A percentile compares a stretch with the other conserved stretches of the same genome.
These are phyloP conservation scores for Yarrowia sp. DNA, from an alignment of 805 yeast genomes.

Conservation along the genomic window DNA sequence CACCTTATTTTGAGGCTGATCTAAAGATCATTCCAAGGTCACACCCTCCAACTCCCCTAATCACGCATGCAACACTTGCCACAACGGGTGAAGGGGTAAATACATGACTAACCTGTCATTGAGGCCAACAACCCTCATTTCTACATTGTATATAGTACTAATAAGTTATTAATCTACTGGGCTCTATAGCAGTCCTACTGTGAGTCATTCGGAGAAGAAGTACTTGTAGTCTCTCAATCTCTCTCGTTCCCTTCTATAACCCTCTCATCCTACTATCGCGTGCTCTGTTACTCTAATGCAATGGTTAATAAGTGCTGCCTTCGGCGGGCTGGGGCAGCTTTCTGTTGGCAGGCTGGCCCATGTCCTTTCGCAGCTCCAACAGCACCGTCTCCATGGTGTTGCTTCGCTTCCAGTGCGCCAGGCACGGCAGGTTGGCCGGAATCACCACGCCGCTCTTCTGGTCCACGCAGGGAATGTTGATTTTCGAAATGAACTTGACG, in stretches of 20 bases:
- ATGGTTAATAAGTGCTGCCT: conserved; percentile 65
- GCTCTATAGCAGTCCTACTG: too few relatives aligned
- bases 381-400: conserved; percentile 93
- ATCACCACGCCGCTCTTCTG: conserved; percentile 61
- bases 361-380: conserved; percentile 83
- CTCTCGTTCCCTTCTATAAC: too few relatives aligned
- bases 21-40: too few relatives aligned
- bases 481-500: conserved; percentile 79
- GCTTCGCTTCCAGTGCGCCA: conserved; percentile 86
- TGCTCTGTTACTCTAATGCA: conserved; percentile 34
- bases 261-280: not conserved
- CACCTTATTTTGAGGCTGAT: too few relatives aligned
- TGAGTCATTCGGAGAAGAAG: too few relatives aligned
- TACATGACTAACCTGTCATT: too few relatives aligned
- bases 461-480: conserved; percentile 93
- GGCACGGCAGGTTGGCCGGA: conserved; percentile 63
- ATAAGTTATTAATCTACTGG: conserved; percentile 9
- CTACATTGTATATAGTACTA: conserved; percentile 8
- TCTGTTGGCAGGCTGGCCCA: conserved; percentile 84
- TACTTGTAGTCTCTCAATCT: too few relatives aligned
- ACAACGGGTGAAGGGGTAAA: too few relatives aligned
- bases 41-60: too few relatives aligned
- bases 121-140: too few relatives aligned
- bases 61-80: too few relatives aligned
- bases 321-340: conserved; percentile 91